A percentile compares a stretch with the other conserved stretches of the same genome.
phyloP scores from a whole-genome alignment of 2,329 filamentous ascomycete species.

The Nemania bipapillata region DNA sequence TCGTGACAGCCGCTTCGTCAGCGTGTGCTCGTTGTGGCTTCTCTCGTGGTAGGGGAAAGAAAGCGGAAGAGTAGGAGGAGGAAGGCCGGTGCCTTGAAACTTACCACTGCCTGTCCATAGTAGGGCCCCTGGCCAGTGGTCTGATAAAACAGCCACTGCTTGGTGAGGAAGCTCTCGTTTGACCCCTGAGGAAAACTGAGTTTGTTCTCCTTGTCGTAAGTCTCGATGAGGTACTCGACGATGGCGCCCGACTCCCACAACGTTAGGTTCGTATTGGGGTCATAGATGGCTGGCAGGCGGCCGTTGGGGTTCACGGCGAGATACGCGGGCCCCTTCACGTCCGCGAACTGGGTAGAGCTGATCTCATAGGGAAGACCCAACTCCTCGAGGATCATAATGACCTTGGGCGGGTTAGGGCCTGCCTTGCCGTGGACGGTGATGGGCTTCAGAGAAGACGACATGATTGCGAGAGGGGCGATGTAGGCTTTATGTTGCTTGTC shows the following conservation, averaged over 20 bases:
- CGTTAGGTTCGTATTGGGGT: slow-evolving; percentile 39
- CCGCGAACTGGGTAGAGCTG: background rate
- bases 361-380: slow-evolving; percentile 49
- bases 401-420: slow-evolving; percentile 51
- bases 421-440: slow-evolving; percentile 46
- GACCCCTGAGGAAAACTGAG: slow-evolving; percentile 52
- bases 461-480: slow-evolving; percentile 1
- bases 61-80: background rate
- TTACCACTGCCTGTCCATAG: slow-evolving; percentile 56
- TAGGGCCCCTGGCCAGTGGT: slow-evolving; percentile 60
- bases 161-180: slow-evolving; percentile 53
- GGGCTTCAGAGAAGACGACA: slow-evolving; percentile 44
- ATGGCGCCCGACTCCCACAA: slow-evolving; percentile 45
- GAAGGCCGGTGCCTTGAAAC: background rate
- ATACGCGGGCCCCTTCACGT: slow-evolving; percentile 37
- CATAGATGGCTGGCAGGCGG: slow-evolving; percentile 39
- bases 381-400: slow-evolving; percentile 48
- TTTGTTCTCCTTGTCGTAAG: slow-evolving; percentile 54
- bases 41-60: background rate
- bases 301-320: slow-evolving; percentile 41
- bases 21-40: background rate
- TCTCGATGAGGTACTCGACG: slow-evolving; percentile 40
- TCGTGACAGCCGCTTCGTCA: background rate
- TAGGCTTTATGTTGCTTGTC: background rate
- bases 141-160: slow-evolving; percentile 60